phyloP scores from a whole-genome alignment of 768 basidiomycete species.

The Sutorius australiensis region DNA sequence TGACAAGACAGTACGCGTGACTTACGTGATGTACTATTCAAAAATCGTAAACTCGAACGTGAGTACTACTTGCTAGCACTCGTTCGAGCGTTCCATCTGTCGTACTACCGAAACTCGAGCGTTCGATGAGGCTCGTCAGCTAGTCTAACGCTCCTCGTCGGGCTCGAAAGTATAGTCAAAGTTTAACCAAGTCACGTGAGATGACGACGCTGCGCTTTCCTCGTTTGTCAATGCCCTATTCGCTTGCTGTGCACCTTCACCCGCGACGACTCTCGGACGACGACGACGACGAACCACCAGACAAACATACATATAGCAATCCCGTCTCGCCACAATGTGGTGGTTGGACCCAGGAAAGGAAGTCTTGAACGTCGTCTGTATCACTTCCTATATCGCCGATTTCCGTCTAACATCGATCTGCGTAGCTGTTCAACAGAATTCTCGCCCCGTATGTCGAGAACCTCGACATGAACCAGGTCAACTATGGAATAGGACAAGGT shows the following conservation, averaged over 20 bases:
- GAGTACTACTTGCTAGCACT: not conserved
- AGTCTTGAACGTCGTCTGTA: constrained; percentile 65
- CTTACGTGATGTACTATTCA: not conserved
- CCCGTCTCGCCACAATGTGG: constrained; percentile 55
- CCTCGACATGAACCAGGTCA: constrained; percentile 90
- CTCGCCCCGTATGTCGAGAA: constrained; percentile 96
- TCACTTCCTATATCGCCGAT: not conserved
- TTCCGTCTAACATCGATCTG: not conserved
- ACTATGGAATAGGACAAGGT: constrained; percentile 90
- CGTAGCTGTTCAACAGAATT: constrained; percentile 80
- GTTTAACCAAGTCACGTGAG: constrained; percentile 21
- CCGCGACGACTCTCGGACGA: not conserved
- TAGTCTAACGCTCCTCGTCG: not conserved
- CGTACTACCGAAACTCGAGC: not conserved
- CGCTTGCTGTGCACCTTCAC: constrained; percentile 1
- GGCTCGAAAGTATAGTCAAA: not conserved
- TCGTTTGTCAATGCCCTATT: constrained; percentile 31
- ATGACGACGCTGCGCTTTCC: constrained; percentile 23
- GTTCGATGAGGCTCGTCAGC: too few relatives aligned
- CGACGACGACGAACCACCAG: not conserved
- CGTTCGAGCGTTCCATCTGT: not conserved
- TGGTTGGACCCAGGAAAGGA: constrained; percentile 87
- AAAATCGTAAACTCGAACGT: too few relatives aligned
- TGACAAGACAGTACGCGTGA: too few relatives aligned
- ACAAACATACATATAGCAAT: not conserved